Evolutionary conservation across 441 rosid species (phyloP).

Genomic region (Cnidoscolus chayamansa): DNA sequence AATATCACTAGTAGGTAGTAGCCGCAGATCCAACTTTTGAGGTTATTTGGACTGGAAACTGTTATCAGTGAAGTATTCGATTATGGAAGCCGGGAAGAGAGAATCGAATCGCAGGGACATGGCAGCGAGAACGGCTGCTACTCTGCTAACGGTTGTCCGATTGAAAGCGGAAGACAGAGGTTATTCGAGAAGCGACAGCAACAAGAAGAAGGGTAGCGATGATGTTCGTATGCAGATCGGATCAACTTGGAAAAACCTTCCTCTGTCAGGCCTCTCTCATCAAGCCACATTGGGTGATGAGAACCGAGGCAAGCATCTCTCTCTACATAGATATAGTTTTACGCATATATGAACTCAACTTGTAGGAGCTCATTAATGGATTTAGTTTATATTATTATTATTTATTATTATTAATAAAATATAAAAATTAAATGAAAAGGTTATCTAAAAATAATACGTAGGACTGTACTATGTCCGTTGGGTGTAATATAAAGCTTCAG

Average conservation of each 20-base stretch:
- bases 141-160: conserved; percentile 14
- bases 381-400: too few species aligned
- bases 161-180: conserved; percentile 19
- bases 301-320: conserved; percentile 37
- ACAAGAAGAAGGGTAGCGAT: neutral
- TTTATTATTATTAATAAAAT: too few species aligned
- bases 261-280: conserved; percentile 28
- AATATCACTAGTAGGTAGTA: too few species aligned
- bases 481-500: too few species aligned
- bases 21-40: neutral
- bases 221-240: neutral
- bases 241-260: neutral
- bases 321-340: neutral
- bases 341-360: neutral
- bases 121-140: conserved; percentile 3
- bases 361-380: neutral
- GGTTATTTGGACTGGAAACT: neutral
- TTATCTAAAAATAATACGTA: too few species aligned
- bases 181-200: conserved; percentile 7
- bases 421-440: too few species aligned
- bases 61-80: neutral
- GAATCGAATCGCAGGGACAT: neutral
- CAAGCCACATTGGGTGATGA: conserved; percentile 50
- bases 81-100: neutral
- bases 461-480: too few species aligned